Evolutionary conservation across 1,284 basidiomycete genomes (phyloP).

Genomic region (Ganoderma lingzhi): DNA sequence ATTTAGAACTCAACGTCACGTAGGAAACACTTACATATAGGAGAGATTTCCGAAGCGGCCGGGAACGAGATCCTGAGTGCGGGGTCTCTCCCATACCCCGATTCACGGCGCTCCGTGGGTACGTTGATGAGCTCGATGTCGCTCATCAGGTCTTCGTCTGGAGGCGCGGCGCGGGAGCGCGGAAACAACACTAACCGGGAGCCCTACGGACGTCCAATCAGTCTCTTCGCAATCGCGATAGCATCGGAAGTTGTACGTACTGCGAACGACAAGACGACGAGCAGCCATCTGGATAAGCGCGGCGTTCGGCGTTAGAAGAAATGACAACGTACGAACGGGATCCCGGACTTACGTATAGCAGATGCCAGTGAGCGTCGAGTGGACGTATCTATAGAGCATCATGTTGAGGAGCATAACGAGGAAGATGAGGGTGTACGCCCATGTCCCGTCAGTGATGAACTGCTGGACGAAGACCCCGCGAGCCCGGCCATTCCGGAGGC

Average conservation of each 20-base stretch:
- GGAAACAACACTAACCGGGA: constrained; percentile 37
- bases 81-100: not conserved
- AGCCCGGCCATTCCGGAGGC: constrained; percentile 36
- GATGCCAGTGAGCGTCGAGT: constrained; percentile 39
- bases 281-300: constrained; percentile 33
- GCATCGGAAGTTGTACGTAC: constrained; percentile 18
- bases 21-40: not conserved
- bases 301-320: not conserved
- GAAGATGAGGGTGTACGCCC: constrained; percentile 41
- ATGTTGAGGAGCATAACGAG: constrained; percentile 36
- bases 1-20: not conserved
- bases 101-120: constrained; percentile 6
- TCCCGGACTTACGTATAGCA: constrained; percentile 37
- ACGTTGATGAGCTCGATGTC: constrained; percentile 19
- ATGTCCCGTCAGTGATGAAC: constrained; percentile 40
- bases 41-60: not conserved
- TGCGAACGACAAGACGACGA: constrained; percentile 38
- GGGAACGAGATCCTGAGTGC: not conserved
- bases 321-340: not conserved
- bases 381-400: constrained; percentile 37
- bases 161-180: constrained; percentile 19
- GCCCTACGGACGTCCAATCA: constrained; percentile 26
- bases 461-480: constrained; percentile 36
- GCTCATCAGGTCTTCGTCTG: not conserved
- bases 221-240: not conserved